Base-by-base conservation (phyloP, 1,284 basidiomycete species). In the Acaromyces ingoldii region DNA sequence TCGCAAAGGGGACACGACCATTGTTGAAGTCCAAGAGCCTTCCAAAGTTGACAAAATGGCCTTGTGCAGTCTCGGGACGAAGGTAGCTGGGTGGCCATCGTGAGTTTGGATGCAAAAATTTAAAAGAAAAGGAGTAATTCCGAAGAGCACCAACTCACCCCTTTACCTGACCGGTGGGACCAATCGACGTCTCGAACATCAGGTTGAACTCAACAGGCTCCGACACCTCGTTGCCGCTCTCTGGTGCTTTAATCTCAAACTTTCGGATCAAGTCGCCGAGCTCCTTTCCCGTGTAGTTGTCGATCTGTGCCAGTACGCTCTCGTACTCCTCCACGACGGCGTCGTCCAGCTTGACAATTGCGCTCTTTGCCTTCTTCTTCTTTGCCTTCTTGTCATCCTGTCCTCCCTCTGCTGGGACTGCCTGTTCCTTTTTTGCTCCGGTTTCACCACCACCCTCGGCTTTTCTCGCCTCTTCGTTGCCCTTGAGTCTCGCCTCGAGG, bases 1-100 rank as follows among this genome's bases (percentile, higher is more conserved):
- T 93, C 11, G 93, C 95, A 74, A 98, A 99, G 2, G 93, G 93
- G 22, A 99, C 80, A 34, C 87, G 85, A 31, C 90, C 90, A 76
- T 97, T 95, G 82, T 98, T 98, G 82, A 95, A 98, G 53, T 97
- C 93, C 62, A 97, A 86, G 30, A 99, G 82, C 38, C 93, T 87
- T 63, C 86, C 85, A 81, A 99, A 99, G 83, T 98, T 98, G 76
- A 97, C 85, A 82, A 99, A 99, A 78, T 98, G 93, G 53, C 95
- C 91, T 77, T 98, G 95, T 0, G 95, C 93, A 0, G 93, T 99
- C 78, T 98, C 93, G 9, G 95, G 95, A 24, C 93, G 91, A 49
- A 99, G 85, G 79, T 85, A 98, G 53, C 46, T 48, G 33, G 17
- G 40, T 9, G 40, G 24, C 21, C 9, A 11, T 9, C 10, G 3